Percentiles rank a stretch among this genome's conserved stretches.
These are phyloP conservation scores for Niebla homalea DNA, from an alignment of 495 filamentous ascomycete species.

Conservation along the genomic window DNA sequence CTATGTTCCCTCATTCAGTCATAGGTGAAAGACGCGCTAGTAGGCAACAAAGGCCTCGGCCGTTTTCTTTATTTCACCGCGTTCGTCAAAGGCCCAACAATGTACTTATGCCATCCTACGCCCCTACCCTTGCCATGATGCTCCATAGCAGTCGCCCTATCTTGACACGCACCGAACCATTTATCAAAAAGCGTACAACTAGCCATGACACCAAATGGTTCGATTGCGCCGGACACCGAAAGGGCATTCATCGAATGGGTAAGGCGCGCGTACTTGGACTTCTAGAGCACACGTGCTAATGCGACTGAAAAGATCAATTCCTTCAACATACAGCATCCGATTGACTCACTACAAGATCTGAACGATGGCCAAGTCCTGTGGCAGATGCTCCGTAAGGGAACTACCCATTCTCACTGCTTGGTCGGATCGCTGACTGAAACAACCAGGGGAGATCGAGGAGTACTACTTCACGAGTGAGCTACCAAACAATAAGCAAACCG, in stretches of 20 bases:
- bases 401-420: background rate
- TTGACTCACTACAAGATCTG: constrained; percentile 45
- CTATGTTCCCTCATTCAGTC: too few relatives aligned
- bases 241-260: constrained; percentile 45
- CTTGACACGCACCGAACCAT: background rate
- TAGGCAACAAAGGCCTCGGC: background rate
- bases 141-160: constrained; percentile 2
- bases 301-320: constrained; percentile 30
- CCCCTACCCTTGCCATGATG: constrained; percentile 5
- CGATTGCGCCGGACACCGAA: constrained; percentile 9
- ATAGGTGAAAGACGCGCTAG: too few relatives aligned
- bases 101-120: background rate
- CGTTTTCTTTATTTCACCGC: background rate
- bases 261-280: constrained; percentile 8
- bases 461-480: constrained; percentile 53
- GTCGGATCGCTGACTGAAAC: constrained; percentile 7
- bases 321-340: constrained; percentile 34
- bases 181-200: background rate
- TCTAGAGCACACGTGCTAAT: background rate
- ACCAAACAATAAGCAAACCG: constrained; percentile 39
- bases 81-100: background rate
- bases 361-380: constrained; percentile 63
- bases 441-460: constrained; percentile 46
- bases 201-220: constrained; percentile 12
- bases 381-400: constrained; percentile 37